Evolutionary conservation across 305 asterid species (phyloP).

Genomic region (Solanum hybrid): DNA sequence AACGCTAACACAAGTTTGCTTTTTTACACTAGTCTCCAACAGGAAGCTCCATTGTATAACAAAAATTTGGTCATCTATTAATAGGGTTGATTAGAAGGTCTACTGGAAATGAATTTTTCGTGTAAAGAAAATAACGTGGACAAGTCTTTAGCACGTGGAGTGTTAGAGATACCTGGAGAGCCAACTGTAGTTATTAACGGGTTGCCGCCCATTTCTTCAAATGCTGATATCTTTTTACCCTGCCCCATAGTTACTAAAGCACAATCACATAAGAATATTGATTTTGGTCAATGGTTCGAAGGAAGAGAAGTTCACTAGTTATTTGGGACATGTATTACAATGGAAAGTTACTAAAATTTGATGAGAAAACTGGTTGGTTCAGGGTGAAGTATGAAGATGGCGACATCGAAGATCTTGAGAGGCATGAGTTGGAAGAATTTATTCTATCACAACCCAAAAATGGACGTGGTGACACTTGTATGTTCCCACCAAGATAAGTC

Average conservation of each 20-base stretch:
- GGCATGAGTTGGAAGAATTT: conserved; percentile 36
- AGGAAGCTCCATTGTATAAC: not conserved
- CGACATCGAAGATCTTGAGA: conserved; percentile 56
- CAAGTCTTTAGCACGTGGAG: conserved; percentile 17
- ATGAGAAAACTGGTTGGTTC: conserved; percentile 47
- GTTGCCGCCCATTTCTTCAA: conserved; percentile 31
- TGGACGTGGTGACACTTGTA: too few species aligned
- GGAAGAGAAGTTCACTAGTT: conserved; percentile 45
- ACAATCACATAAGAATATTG: conserved; percentile 5
- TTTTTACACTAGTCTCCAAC: not conserved
- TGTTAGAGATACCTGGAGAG: conserved; percentile 47
- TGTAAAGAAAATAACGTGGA: not conserved
- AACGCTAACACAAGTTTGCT: not conserved
- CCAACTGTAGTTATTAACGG: conserved; percentile 50
- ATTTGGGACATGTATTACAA: conserved; percentile 26
- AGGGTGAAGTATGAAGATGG: conserved; percentile 60
- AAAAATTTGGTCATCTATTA: not conserved
- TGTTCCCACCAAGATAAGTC: too few species aligned
- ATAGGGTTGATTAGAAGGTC: not conserved
- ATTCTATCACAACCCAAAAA: too few species aligned
- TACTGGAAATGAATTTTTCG: not conserved
- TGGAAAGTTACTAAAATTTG: conserved; percentile 39
- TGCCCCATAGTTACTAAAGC: conserved; percentile 11
- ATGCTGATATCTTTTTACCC: conserved; percentile 6
- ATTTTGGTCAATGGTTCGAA: conserved; percentile 52